Evolutionary conservation across 306 rosid species (phyloP).

Genomic region (Fagus crenata): DNA sequence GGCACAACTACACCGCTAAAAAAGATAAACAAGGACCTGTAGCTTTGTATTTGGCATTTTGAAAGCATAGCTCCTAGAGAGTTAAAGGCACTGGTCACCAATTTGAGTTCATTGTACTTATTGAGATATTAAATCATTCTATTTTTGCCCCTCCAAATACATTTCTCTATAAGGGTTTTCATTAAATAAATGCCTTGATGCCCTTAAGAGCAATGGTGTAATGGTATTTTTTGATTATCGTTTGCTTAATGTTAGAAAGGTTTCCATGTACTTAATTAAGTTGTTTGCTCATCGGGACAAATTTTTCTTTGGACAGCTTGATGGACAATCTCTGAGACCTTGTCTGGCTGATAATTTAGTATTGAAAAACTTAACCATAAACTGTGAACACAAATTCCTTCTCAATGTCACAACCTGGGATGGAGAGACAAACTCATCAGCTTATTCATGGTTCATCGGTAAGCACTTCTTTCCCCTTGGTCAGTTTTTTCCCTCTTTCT

Average conservation of each 20-base stretch:
- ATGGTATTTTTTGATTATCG: no score
- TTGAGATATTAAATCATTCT: no score
- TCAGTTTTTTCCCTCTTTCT: not conserved
- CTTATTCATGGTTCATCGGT: conserved; percentile 73
- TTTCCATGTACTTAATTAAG: not conserved
- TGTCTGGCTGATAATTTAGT: conserved; percentile 37
- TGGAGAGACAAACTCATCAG: conserved; percentile 49
- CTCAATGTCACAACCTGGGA: conserved; percentile 44
- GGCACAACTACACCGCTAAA: no score
- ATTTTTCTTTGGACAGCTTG: conserved; percentile 43
- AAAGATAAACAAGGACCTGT: no score
- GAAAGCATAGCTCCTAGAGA: no score
- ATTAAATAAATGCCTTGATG: no score
- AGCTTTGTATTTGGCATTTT: no score
- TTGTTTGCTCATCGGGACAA: not conserved
- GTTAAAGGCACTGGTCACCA: no score
- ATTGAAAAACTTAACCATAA: conserved; percentile 48
- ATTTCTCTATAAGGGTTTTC: no score
- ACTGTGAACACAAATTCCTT: conserved; percentile 46
- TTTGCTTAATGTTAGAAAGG: not conserved
- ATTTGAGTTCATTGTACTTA: no score
- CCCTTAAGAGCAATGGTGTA: no score
- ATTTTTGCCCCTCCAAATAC: no score
- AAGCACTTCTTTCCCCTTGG: conserved; percentile 16
- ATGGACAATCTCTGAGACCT: conserved; percentile 43